A percentile compares a stretch with the other conserved stretches of the same genome.
These are phyloP conservation scores for Ulmus americana DNA, from an alignment of 331 rosid species.

Conservation along the genomic window DNA sequence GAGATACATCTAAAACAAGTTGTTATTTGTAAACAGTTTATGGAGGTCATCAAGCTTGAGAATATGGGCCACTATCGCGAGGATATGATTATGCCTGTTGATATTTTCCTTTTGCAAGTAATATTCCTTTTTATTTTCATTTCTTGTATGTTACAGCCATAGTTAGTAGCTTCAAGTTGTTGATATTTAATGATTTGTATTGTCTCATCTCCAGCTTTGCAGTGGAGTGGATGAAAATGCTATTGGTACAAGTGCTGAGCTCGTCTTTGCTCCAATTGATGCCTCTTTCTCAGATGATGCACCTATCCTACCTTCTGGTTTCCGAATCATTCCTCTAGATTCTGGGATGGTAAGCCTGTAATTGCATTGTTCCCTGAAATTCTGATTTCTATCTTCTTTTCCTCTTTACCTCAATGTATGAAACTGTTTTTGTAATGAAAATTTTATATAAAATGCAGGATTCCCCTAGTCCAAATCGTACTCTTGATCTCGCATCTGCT, in stretches of 20 bases:
- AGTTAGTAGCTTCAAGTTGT: too few relatives aligned
- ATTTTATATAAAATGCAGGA: constrained; percentile 43
- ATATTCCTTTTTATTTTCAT: neutral
- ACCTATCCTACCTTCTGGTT: constrained; percentile 90
- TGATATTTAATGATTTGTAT: constrained; percentile 12
- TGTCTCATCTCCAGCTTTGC: constrained; percentile 56
- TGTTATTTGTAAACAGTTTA: constrained; percentile 47
- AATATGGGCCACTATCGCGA: constrained; percentile 80
- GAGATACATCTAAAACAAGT: constrained; percentile 11
- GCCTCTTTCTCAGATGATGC: constrained; percentile 97
- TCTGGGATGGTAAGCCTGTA: constrained; percentile 47
- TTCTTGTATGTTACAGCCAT: neutral
- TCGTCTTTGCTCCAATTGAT: constrained; percentile 95
- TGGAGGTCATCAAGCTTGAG: constrained; percentile 86
- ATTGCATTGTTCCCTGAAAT: neutral
- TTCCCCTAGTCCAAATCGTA: constrained; percentile 80
- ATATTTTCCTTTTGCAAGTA: constrained; percentile 84
- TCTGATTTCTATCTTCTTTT: too few relatives aligned
- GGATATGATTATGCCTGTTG: constrained; percentile 70
- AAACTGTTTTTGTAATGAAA: neutral
- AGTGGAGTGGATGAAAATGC: constrained; percentile 91
- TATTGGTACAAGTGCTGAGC: constrained; percentile 81
- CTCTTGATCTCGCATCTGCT: constrained; percentile 96
- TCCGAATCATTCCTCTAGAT: constrained; percentile 89
- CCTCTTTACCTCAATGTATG: too few relatives aligned